phyloP scores from a whole-genome alignment of 2,329 filamentous ascomycete species.

The Apiospora saccharicola region DNA sequence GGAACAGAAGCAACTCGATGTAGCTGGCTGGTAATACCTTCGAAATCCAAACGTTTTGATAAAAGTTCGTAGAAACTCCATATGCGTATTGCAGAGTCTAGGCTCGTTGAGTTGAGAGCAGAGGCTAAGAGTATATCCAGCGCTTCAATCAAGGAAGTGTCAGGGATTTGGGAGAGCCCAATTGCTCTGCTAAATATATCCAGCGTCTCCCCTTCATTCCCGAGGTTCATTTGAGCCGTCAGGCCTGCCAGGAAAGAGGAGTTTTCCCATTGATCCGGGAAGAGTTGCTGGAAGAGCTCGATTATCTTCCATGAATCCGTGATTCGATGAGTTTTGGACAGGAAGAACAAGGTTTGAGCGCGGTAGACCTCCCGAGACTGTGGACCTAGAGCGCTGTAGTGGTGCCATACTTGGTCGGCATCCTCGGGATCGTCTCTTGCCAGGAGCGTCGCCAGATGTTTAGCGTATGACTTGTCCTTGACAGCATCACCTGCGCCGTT shows the following conservation, averaged over 20 bases:
- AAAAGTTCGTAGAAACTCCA: conserved; percentile 40
- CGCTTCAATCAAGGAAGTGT: conserved; percentile 45
- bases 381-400: conserved; percentile 49
- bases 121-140: conserved; percentile 54
- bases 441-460: conserved; percentile 25
- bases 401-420: conserved; percentile 51
- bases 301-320: conserved; percentile 55
- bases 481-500: background rate
- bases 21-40: conserved; percentile 37
- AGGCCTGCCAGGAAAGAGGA: conserved; percentile 50
- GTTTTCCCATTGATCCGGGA: conserved; percentile 48
- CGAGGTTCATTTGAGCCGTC: conserved; percentile 50
- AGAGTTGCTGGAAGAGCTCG: conserved; percentile 51
- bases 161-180: conserved; percentile 31
- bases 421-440: conserved; percentile 30
- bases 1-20: conserved; percentile 35
- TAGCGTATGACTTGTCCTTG: background rate
- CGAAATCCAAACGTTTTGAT: conserved; percentile 36
- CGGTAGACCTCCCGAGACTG: conserved; percentile 39
- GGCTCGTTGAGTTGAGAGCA: conserved; percentile 42
- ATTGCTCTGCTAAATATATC: conserved; percentile 50
- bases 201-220: conserved; percentile 49
- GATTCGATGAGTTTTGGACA: conserved; percentile 51
- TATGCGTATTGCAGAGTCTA: conserved; percentile 32
- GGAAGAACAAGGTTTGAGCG: conserved; percentile 49